Evolutionary conservation across 2,329 filamentous ascomycete species (phyloP).

Genomic region (Annulohypoxylon truncatum): DNA sequence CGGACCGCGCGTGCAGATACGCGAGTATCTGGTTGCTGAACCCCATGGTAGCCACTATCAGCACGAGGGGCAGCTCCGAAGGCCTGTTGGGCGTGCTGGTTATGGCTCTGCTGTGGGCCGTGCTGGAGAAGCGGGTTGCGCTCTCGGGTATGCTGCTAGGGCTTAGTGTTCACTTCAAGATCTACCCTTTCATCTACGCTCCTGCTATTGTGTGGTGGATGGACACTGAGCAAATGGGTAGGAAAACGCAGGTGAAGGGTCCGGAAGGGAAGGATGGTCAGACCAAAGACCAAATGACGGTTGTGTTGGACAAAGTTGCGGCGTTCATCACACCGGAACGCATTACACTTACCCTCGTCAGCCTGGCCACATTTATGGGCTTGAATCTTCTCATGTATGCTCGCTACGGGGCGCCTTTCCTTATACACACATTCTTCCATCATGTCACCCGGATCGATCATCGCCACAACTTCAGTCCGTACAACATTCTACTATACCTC

Average conservation of each 20-base stretch:
- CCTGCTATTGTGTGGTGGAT: slow-evolving; percentile 85
- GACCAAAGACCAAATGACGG: slow-evolving; percentile 32
- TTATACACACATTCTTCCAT: slow-evolving; percentile 92
- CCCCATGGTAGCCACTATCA: slow-evolving; percentile 98
- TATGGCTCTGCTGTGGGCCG: slow-evolving; percentile 84
- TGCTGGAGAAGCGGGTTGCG: slow-evolving; percentile 68
- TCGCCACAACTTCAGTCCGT: slow-evolving; percentile 97
- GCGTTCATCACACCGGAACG: slow-evolving; percentile 66
- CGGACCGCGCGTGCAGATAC: slow-evolving; percentile 74
- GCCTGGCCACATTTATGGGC: slow-evolving; percentile 76
- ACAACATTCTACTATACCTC: slow-evolving; percentile 91
- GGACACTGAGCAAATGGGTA: slow-evolving; percentile 63
- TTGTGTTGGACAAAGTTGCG: slow-evolving; percentile 44
- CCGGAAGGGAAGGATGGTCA: slow-evolving; percentile 1
- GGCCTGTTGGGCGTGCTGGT: slow-evolving; percentile 89
- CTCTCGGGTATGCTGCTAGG: slow-evolving; percentile 83
- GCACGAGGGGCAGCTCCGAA: slow-evolving; percentile 93
- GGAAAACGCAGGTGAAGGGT: neutral
- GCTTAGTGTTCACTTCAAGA: slow-evolving; percentile 94
- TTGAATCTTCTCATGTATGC: slow-evolving; percentile 85
- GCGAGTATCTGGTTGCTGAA: slow-evolving; percentile 94
- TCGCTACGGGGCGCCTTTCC: slow-evolving; percentile 82
- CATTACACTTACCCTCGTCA: slow-evolving; percentile 69
- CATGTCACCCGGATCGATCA: slow-evolving; percentile 94
- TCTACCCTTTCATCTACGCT: slow-evolving; percentile 97